These are phyloP conservation scores for Aspergillus cavernicola DNA, from an alignment of 495 filamentous ascomycete species.

Conservation along the genomic window DNA sequence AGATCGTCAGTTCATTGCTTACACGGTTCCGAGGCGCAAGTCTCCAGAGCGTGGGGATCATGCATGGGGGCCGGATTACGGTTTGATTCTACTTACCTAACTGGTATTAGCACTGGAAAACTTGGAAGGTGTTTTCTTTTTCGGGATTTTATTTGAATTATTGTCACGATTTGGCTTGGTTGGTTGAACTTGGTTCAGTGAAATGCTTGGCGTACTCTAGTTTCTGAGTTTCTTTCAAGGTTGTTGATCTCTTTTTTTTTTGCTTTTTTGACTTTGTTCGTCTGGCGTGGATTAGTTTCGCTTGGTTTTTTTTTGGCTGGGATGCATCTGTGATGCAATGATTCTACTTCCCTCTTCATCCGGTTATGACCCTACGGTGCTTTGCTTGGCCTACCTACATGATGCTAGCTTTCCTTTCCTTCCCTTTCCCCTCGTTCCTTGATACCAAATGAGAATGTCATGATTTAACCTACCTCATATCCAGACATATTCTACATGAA, in stretches of 20 bases:
- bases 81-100: too few species aligned
- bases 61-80: conserved; percentile 21
- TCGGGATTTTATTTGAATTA: not conserved
- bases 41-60: conserved; percentile 22
- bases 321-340: not conserved
- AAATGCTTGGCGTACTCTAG: conserved; percentile 2
- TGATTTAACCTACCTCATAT: too few species aligned
- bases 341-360: not conserved
- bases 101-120: too few species aligned
- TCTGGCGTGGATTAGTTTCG: not conserved
- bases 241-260: not conserved
- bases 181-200: not conserved
- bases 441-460: too few species aligned
- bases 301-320: not conserved
- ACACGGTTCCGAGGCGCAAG: conserved; percentile 27
- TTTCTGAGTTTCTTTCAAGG: not conserved
- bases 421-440: too few species aligned
- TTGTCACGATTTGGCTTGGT: not conserved
- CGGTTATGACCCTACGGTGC: not conserved
- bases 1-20: conserved; percentile 42
- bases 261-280: not conserved
- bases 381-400: too few species aligned
- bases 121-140: not conserved
- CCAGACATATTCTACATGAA: too few species aligned
- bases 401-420: too few species aligned